Percentiles rank a stretch among this genome's conserved stretches.
phyloP scores from a whole-genome alignment of 179 eudicot species.

The Heliamphora pulchella region DNA sequence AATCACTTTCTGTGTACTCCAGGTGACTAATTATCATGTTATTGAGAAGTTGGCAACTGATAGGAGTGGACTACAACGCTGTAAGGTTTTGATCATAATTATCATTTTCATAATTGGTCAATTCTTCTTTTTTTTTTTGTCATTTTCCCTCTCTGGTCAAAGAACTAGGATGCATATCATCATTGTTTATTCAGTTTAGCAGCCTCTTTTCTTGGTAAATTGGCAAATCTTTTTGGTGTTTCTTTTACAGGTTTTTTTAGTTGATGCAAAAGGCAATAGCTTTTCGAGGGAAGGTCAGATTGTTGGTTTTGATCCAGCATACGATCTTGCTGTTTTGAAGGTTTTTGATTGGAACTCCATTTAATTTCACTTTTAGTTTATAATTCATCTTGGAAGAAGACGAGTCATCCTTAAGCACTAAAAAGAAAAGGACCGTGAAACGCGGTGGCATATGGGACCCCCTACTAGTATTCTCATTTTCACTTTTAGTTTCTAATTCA shows the following conservation, averaged over 20 bases:
- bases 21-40: slow-evolving; percentile 95
- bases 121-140: neutral
- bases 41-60: slow-evolving; percentile 74
- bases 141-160: neutral
- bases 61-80: slow-evolving; percentile 55
- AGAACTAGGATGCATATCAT: neutral
- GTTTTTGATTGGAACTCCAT: slow-evolving; percentile 27
- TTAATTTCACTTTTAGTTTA: neutral
- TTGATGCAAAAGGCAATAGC: slow-evolving; percentile 55
- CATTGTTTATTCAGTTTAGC: neutral
- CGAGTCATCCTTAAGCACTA: too few species aligned
- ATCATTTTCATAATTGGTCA: neutral
- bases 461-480: neutral
- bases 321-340: slow-evolving; percentile 92
- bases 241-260: slow-evolving; percentile 45
- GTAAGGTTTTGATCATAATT: slow-evolving; percentile 66
- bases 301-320: slow-evolving; percentile 68
- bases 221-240: neutral
- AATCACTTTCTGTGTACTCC: slow-evolving; percentile 18
- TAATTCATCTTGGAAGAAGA: neutral
- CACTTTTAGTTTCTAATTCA: neutral
- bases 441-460: too few species aligned
- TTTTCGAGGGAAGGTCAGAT: slow-evolving; percentile 55
- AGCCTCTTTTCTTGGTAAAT: slow-evolving; percentile 4
- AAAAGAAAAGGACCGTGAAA: too few species aligned